Conservation (phyloP, 768 basidiomycete genomes). For the Cubamyces sp. region DNA sequence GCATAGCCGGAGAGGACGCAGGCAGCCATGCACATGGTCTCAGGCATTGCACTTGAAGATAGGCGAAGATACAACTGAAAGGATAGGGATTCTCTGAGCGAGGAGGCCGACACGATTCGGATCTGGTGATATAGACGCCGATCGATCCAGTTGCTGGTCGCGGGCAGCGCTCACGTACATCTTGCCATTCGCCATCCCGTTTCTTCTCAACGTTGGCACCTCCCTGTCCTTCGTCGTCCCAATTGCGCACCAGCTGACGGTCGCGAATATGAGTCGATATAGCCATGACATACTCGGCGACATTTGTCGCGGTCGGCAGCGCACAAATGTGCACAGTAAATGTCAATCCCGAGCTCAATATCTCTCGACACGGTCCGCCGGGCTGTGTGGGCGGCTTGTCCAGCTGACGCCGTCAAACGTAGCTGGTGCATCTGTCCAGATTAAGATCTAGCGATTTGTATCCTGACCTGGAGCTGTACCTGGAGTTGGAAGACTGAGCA, state of each 20-base stretch:
- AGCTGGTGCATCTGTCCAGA: conserved; percentile 5
- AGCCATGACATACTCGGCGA: not conserved
- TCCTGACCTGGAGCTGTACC: conserved; percentile 14
- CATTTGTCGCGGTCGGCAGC: not conserved
- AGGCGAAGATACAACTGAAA: no score
- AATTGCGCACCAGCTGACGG: not conserved
- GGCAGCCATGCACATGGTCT: no score
- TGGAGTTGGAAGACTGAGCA: not conserved
- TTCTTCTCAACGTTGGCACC: conserved; percentile 14
- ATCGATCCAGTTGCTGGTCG: no score
- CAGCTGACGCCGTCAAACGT: conserved; percentile 13
- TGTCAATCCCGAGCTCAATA: conserved; percentile 3
- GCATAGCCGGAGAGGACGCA: no score
- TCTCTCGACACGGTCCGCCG: conserved; percentile 2
- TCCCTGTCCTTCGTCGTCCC: not conserved
- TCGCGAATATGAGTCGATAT: not conserved
- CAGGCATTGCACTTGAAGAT: no score
- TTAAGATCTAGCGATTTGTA: conserved; percentile 3
- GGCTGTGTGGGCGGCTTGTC: conserved; percentile 17
- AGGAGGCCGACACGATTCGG: conserved; percentile 1
- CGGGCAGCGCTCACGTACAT: conserved; percentile 1
- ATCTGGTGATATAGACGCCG: not conserved
- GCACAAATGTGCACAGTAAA: conserved; percentile 6
- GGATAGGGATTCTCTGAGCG: not conserved
- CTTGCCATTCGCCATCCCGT: conserved; percentile 8